These are phyloP conservation scores for Cladosporium oxysporum DNA, from an alignment of 2,329 filamentous ascomycete genomes.

Conservation along the genomic window DNA sequence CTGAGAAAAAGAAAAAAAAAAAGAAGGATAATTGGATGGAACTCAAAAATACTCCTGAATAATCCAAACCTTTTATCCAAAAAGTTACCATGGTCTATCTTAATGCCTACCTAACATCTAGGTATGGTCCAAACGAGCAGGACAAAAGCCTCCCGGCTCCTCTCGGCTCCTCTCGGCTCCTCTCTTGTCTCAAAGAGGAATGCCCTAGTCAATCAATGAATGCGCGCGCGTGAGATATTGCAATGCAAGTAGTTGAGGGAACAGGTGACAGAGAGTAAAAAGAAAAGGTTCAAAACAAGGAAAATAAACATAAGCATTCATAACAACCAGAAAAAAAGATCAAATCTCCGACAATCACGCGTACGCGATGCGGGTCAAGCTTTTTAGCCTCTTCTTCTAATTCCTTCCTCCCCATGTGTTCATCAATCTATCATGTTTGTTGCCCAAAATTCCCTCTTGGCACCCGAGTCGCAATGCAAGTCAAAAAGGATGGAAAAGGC, in stretches of 20 bases:
- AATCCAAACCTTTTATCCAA: background rate
- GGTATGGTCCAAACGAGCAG: too few species aligned
- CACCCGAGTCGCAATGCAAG: background rate
- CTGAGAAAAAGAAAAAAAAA: background rate
- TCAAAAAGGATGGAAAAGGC: too few species aligned
- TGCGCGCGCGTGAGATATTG: background rate
- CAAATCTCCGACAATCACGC: background rate
- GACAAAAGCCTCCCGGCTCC: too few species aligned
- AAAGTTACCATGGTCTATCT: background rate
- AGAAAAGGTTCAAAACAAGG: background rate
- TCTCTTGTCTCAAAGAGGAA: too few species aligned
- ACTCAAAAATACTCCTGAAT: background rate
- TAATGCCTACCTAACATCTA: background rate
- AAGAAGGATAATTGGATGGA: background rate
- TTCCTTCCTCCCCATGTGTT: background rate
- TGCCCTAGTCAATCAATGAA: background rate
- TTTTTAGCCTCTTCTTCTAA: background rate
- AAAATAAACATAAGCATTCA: constrained; percentile 9
- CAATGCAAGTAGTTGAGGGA: background rate
- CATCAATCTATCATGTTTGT: constrained; percentile 10
- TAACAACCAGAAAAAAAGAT: background rate
- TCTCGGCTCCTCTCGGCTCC: too few species aligned
- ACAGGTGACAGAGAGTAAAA: background rate
- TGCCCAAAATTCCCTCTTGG: background rate
- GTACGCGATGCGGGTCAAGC: background rate